Percentiles rank a stretch among this genome's conserved stretches.
Conservation (phyloP, 176 grass and related monocot species). For the Phragmites australis region DNA sequence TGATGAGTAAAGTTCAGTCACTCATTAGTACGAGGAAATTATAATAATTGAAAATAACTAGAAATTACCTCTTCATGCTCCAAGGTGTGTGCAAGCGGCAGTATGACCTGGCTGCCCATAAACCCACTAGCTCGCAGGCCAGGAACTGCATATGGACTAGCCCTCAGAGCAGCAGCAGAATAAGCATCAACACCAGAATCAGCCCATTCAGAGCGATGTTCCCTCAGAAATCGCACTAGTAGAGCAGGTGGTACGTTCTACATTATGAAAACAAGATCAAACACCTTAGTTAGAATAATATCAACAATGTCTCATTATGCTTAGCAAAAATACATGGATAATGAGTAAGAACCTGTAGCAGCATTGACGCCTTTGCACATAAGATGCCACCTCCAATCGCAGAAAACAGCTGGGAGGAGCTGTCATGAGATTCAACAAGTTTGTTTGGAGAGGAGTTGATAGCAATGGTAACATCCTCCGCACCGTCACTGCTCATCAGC, state of each 20-base stretch:
- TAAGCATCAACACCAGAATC: conserved; percentile 90
- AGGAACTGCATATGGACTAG: conserved; percentile 79
- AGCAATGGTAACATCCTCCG: conserved; percentile 87
- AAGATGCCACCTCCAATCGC: conserved; percentile 69
- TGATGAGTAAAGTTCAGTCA: neutral
- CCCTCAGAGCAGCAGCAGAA: conserved; percentile 73
- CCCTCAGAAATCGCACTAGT: conserved; percentile 85
- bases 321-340: neutral
- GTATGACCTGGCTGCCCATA: conserved; percentile 85
- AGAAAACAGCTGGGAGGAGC: conserved; percentile 56
- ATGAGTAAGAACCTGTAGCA: conserved; percentile 72
- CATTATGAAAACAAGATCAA: conserved; percentile 31
- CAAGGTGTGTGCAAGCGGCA: conserved; percentile 87
- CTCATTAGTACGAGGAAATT: neutral
- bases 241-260: conserved; percentile 92
- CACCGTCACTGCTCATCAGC: conserved; percentile 70
- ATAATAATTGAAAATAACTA: neutral
- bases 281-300: neutral
- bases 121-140: conserved; percentile 61
- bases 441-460: conserved; percentile 90
- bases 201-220: conserved; percentile 93
- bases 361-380: conserved; percentile 99
- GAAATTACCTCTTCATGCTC: conserved; percentile 95
- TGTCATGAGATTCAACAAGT: conserved; percentile 70
- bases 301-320: neutral